Evolutionary conservation across 202 grass and related monocot genomes (phyloP).

Genomic region (Brachypodium distachyon): DNA sequence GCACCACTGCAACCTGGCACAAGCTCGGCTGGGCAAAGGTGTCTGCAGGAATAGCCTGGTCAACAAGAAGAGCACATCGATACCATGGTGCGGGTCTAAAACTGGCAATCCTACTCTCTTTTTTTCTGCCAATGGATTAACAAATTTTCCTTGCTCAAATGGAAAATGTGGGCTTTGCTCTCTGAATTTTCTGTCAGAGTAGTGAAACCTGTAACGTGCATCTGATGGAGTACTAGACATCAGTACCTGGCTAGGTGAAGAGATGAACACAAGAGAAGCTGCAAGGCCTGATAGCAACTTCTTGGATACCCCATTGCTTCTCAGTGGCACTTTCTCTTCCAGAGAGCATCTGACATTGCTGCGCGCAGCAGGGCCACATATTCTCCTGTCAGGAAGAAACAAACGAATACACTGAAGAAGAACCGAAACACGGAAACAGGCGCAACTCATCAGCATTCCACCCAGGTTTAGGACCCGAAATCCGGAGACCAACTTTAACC

Average conservation of each 20-base stretch:
- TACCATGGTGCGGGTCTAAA: neutral
- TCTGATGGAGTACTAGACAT: neutral
- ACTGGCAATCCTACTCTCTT: neutral
- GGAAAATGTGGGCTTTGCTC: neutral
- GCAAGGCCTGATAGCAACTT: slow-evolving; percentile 45
- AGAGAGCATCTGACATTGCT: slow-evolving; percentile 29
- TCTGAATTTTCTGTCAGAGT: neutral
- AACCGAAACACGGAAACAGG: neutral
- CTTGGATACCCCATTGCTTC: slow-evolving; percentile 17
- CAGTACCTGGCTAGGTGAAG: slow-evolving; percentile 50
- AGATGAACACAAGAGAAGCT: slow-evolving; percentile 44
- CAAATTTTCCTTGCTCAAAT: neutral
- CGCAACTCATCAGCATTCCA: neutral
- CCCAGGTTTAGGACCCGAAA: neutral
- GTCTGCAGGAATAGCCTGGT: slow-evolving; percentile 64
- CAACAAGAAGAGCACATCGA: slow-evolving; percentile 35
- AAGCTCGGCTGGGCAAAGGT: slow-evolving; percentile 14
- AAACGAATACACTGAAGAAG: neutral
- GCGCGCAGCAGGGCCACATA: neutral
- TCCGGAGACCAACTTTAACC: neutral
- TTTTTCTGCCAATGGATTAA: neutral
- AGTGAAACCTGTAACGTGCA: neutral
- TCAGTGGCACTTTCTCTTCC: neutral
- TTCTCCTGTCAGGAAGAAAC: slow-evolving; percentile 8
- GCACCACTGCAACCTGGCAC: slow-evolving; percentile 49